phyloP scores from a whole-genome alignment of 192 early-diverging fungal species.

The Coemansia sp. region DNA sequence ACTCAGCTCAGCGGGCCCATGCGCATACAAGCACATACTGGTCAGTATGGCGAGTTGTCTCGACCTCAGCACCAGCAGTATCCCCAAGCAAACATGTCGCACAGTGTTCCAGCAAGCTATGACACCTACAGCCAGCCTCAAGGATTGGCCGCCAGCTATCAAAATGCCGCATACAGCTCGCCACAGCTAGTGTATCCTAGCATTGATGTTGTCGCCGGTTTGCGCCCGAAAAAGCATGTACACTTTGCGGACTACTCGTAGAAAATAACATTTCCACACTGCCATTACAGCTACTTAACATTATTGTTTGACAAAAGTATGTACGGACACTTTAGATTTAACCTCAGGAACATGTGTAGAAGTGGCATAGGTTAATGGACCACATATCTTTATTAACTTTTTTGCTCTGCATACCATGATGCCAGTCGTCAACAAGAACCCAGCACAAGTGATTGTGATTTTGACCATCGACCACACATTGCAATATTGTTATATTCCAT shows the following conservation, averaged over 20 bases:
- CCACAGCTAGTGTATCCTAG: constrained; percentile 3
- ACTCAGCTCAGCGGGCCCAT: neutral
- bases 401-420: too few relatives aligned
- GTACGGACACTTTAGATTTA: too few relatives aligned
- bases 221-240: constrained; percentile 31
- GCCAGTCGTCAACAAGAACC: too few relatives aligned
- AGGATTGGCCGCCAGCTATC: neutral
- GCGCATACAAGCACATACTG: neutral
- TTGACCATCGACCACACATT: too few relatives aligned
- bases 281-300: too few relatives aligned
- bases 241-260: constrained; percentile 20
- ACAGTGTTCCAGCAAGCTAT: constrained; percentile 11
- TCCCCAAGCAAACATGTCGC: constrained; percentile 3
- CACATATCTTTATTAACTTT: too few relatives aligned
- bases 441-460: too few relatives aligned
- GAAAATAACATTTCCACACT: neutral
- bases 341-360: too few relatives aligned
- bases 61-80: neutral
- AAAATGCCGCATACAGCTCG: constrained; percentile 1
- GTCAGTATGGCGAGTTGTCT: neutral
- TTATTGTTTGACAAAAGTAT: too few relatives aligned
- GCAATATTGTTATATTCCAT: too few relatives aligned
- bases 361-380: too few relatives aligned
- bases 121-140: constrained; percentile 2
- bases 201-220: neutral